phyloP scores from a whole-genome alignment of 169 alveolate species.

The Plasmodium sp. region DNA sequence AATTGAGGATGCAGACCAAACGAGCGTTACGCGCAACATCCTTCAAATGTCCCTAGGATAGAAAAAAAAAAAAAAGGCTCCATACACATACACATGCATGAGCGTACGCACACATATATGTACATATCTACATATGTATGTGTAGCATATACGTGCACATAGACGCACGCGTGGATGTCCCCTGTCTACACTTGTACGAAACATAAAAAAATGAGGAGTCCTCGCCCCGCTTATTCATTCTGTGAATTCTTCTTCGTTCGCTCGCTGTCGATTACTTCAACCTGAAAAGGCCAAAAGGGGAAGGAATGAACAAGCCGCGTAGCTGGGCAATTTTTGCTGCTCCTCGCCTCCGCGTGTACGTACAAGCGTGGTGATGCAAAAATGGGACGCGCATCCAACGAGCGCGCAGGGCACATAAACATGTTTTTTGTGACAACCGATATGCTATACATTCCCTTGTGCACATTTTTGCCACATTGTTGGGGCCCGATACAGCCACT shows the following conservation, averaged over 20 bases:
- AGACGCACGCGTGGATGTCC: not conserved
- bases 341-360: not conserved
- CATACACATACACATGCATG: not conserved
- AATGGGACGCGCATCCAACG: not conserved
- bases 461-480: not conserved
- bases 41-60: not conserved
- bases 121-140: not conserved
- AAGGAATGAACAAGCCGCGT: not conserved
- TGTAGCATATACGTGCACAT: not conserved
- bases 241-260: slow-evolving; percentile 52
- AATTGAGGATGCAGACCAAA: not conserved
- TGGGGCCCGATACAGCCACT: not conserved
- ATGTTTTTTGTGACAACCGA: not conserved
- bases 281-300: slow-evolving; percentile 16
- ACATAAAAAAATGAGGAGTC: slow-evolving; percentile 35
- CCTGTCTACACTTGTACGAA: not conserved
- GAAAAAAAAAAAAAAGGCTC: not conserved
- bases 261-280: slow-evolving; percentile 59
- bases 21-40: not conserved
- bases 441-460: not conserved
- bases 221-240: slow-evolving; percentile 10
- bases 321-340: not conserved
- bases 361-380: not conserved
- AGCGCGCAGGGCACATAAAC: not conserved
- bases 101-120: not conserved